These are phyloP conservation scores for Citrullus amarus DNA, from an alignment of 306 rosid genomes.

Conservation along the genomic window DNA sequence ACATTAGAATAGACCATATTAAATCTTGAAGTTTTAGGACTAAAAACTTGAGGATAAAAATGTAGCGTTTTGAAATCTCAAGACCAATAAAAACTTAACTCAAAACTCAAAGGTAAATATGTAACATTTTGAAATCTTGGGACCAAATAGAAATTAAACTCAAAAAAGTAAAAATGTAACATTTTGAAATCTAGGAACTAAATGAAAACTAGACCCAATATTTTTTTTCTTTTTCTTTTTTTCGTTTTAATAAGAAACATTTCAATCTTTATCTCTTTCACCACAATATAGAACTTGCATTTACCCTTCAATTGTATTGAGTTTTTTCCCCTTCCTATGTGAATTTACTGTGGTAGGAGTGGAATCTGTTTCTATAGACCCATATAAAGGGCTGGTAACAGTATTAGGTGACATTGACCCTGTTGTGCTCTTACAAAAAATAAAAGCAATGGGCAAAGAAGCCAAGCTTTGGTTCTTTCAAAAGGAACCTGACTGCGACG, in stretches of 20 bases:
- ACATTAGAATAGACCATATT: no score
- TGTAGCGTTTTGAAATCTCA: no score
- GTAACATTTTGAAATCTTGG: no score
- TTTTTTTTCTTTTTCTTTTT: no score
- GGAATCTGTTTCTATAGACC: not conserved
- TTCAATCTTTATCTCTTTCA: not conserved
- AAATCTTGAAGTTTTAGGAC: no score
- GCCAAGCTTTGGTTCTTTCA: conserved; percentile 5
- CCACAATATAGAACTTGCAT: not conserved
- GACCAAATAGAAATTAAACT: no score
- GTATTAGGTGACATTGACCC: conserved; percentile 5
- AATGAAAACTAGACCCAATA: no score
- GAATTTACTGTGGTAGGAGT: conserved; percentile 6
- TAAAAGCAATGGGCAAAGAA: not conserved
- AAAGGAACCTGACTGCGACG: not conserved
- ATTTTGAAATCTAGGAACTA: no score
- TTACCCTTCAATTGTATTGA: not conserved
- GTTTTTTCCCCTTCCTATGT: not conserved
- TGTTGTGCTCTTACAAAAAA: not conserved
- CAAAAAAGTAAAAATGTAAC: no score
- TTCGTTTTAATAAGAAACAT: not conserved
- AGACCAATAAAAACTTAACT: no score
- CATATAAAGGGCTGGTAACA: not conserved
- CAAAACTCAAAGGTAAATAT: no score
- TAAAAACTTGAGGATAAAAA: no score